A percentile compares a stretch with the other conserved stretches of the same genome.
phyloP scores from a whole-genome alignment of 805 yeast genomes.

The Priceomyces melissophilus region DNA sequence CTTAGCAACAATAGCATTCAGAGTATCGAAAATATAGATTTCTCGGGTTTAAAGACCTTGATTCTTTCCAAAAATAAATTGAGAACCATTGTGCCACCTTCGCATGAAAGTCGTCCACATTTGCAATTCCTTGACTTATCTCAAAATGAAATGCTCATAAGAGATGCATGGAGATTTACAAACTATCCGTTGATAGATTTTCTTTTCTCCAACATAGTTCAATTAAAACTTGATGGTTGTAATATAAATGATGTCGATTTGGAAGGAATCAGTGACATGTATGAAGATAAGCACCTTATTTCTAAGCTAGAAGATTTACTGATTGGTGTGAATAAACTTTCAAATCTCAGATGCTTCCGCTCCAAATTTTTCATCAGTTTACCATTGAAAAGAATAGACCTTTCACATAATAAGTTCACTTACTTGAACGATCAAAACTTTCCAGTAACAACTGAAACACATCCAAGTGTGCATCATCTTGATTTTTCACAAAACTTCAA shows the following conservation, averaged over 20 bases:
- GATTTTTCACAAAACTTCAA: constrained; percentile 1
- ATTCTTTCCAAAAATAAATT: constrained; percentile 9
- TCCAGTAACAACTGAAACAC: constrained; percentile 3
- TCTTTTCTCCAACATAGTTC: constrained; percentile 5
- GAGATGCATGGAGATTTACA: constrained; percentile 6
- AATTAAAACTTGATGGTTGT: constrained; percentile 8
- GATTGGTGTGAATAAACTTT: constrained; percentile 8
- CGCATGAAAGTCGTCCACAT: background rate
- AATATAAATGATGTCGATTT: constrained; percentile 9
- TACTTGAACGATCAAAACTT: constrained; percentile 9
- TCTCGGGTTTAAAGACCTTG: constrained; percentile 1
- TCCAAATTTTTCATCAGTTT: constrained; percentile 4
- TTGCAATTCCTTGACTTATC: constrained; percentile 6
- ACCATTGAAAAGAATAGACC: constrained; percentile 8
- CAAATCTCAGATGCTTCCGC: constrained; percentile 7
- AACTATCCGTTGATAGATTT: constrained; percentile 5
- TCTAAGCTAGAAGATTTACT: constrained; percentile 3
- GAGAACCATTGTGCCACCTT: constrained; percentile 2
- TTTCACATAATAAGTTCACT: constrained; percentile 9
- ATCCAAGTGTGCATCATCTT: background rate
- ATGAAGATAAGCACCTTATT: constrained; percentile 1
- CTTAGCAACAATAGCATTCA: constrained; percentile 8
- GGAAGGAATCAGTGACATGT: constrained; percentile 8
- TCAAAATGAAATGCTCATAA: constrained; percentile 7
- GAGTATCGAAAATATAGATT: constrained; percentile 1